phyloP scores from a whole-genome alignment of 2,329 filamentous ascomycete genomes.

The Malbranchea zuffiana region DNA sequence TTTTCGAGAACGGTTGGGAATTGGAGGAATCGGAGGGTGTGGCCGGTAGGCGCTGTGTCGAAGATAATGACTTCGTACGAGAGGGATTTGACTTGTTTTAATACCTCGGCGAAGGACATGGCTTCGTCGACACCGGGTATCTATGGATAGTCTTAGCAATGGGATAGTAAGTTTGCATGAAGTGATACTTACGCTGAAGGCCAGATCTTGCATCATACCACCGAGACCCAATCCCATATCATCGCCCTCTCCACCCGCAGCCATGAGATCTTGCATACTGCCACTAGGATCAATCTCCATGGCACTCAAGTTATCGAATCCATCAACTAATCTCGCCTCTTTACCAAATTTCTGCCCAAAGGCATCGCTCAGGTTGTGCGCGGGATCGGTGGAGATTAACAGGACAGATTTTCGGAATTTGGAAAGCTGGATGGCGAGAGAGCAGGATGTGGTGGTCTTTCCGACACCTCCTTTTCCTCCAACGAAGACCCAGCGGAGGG shows the following conservation, averaged over 20 bases:
- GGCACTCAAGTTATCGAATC: conserved; percentile 85
- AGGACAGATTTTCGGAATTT: conserved; percentile 90
- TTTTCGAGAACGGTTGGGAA: conserved; percentile 98
- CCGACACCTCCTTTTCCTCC: conserved; percentile 97
- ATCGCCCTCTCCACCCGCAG: conserved; percentile 53
- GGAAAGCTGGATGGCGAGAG: conserved; percentile 92
- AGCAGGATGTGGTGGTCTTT: conserved; percentile 99
- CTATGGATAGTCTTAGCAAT: conserved; percentile 37
- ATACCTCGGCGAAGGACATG: conserved; percentile 98
- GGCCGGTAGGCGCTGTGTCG: conserved; percentile 93
- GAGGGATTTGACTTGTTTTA: conserved; percentile 98
- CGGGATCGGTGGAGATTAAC: conserved; percentile 95
- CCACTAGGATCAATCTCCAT: conserved; percentile 99
- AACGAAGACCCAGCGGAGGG: conserved; percentile 97
- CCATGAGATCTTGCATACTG: conserved; percentile 88
- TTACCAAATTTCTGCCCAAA: conserved; percentile 99
- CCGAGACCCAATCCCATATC: conserved; percentile 66
- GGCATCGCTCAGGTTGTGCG: conserved; percentile 94
- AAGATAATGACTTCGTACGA: conserved; percentile 99
- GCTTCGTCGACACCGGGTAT: conserved; percentile 98
- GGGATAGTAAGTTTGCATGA: not conserved
- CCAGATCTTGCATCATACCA: conserved; percentile 97
- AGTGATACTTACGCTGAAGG: conserved; percentile 62
- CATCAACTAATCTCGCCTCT: conserved; percentile 83
- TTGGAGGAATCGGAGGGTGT: conserved; percentile 96